Evolutionary conservation across 2,329 filamentous ascomycete species (phyloP), one percentile per base, ranked within the genome.

Genomic region (Cladophialophora carrionii): DNA sequence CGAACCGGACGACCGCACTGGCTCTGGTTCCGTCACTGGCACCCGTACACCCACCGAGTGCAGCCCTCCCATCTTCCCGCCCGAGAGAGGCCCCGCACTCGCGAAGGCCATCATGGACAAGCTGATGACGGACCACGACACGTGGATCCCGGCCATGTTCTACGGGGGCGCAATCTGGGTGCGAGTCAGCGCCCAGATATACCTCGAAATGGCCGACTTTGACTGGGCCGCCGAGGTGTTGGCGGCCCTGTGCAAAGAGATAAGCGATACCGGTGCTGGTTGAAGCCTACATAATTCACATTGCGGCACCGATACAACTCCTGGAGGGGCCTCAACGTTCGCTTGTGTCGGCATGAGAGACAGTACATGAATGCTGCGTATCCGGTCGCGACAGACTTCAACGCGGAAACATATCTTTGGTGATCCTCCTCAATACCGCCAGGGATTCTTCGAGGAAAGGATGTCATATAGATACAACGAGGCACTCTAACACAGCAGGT

Each of bases 111-210:
- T 41, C 34, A 41, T 41, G 34, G 34, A 41, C 17, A 41, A 17
- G 34, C 34, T 41, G 34, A 41, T 41, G 20, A n/a, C n/a, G 22
- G 26, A 55, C 14, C n/a, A 55, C 52, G 24, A 34, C 29, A 26
- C 29, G 3, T 22, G 22, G 22, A 29, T 55, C 1, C n/a, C 52
- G 12, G 29, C 70, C 91, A 85, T 86, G 62, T 76, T 82, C 5
- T 86, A 92, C 68, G 81, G 77, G 0, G 83, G 82, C 0, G 80
- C 81, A 55, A 84, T 87, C 74, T 96, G 89, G 90, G 80, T 83
- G 0, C 80, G 93, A 54, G 72, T 96, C 53, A 92, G 89, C 74
- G 90, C 85, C 12, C 91, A 96, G 81, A 83, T 95, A 0, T 97
- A 94, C 74, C 77, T 96, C 14, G 90, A 90, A 22, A 74, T 88